A percentile compares a stretch with the other conserved stretches of the same genome.
phyloP scores from a whole-genome alignment of 179 eudicot genomes.

The Patellifolia procumbens region DNA sequence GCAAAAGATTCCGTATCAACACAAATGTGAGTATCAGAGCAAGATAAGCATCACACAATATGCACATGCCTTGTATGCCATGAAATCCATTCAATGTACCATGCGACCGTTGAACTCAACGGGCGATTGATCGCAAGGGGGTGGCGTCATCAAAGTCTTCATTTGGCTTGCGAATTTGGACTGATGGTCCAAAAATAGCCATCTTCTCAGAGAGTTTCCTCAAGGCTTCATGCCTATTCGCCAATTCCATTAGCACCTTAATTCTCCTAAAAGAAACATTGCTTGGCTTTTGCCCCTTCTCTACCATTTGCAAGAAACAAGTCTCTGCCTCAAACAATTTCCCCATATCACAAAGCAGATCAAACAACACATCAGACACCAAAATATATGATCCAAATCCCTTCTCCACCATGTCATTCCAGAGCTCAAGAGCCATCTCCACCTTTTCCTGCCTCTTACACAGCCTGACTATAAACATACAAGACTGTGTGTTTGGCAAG shows the following conservation, averaged over 20 bases:
- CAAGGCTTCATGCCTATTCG: constrained; percentile 57
- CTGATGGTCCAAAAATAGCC: constrained; percentile 51
- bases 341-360: constrained; percentile 75
- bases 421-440: constrained; percentile 80
- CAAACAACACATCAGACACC: constrained; percentile 83
- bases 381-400: constrained; percentile 76
- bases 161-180: constrained; percentile 31
- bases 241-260: constrained; percentile 91
- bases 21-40: background rate
- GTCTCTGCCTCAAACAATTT: constrained; percentile 74
- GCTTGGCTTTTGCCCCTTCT: constrained; percentile 83
- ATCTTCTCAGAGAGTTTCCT: constrained; percentile 52
- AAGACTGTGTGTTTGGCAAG: constrained; percentile 77
- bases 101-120: constrained; percentile 13
- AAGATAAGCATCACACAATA: background rate
- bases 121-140: constrained; percentile 29
- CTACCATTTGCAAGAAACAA: constrained; percentile 84
- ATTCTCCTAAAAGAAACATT: constrained; percentile 73
- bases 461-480: constrained; percentile 75
- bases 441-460: constrained; percentile 72
- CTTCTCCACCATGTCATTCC: constrained; percentile 85
- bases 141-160: constrained; percentile 41
- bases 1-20: background rate
- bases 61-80: background rate
- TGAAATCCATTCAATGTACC: background rate